Evolutionary conservation across 306 rosid genomes (phyloP).

Genomic region (Quercus robur): DNA sequence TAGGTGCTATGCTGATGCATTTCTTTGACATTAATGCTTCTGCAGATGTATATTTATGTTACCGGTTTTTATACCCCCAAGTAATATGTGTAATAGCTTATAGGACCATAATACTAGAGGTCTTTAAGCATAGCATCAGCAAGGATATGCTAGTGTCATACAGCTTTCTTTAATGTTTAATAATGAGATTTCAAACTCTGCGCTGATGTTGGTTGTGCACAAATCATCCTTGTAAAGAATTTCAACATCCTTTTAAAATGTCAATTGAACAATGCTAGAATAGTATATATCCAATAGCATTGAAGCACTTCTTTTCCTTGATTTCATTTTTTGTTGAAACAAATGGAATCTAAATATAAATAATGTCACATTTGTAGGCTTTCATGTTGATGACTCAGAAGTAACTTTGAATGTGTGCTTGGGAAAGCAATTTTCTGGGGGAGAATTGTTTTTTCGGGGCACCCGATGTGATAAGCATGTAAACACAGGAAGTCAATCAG

Average conservation of each 20-base stretch:
- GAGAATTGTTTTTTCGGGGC: slow-evolving; percentile 59
- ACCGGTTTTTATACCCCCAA: not conserved
- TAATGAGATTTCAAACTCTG: slow-evolving; percentile 18
- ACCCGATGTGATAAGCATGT: slow-evolving; percentile 57
- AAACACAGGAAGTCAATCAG: slow-evolving; percentile 43
- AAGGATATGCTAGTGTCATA: not conserved
- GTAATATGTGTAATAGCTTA: slow-evolving; percentile 1
- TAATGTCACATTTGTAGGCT: slow-evolving; percentile 41
- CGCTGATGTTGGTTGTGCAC: slow-evolving; percentile 1
- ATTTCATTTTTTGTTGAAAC: slow-evolving; percentile 1
- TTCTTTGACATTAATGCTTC: slow-evolving; percentile 5
- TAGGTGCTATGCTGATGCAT: slow-evolving; percentile 24
- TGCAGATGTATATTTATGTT: not conserved
- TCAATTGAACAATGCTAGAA: slow-evolving; percentile 5
- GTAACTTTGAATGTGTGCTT: slow-evolving; percentile 59
- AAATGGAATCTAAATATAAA: slow-evolving; percentile 12
- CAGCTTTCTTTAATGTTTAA: slow-evolving; percentile 7
- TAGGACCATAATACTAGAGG: not conserved
- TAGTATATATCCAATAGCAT: not conserved
- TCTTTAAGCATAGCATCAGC: not conserved
- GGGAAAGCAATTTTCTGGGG: slow-evolving; percentile 62
- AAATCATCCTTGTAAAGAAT: slow-evolving; percentile 2
- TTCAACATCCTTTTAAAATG: not conserved
- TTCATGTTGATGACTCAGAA: slow-evolving; percentile 67
- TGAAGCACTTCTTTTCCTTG: not conserved